phyloP scores from a whole-genome alignment of 192 early-diverging fungal species.

The Mortierella alpina region DNA sequence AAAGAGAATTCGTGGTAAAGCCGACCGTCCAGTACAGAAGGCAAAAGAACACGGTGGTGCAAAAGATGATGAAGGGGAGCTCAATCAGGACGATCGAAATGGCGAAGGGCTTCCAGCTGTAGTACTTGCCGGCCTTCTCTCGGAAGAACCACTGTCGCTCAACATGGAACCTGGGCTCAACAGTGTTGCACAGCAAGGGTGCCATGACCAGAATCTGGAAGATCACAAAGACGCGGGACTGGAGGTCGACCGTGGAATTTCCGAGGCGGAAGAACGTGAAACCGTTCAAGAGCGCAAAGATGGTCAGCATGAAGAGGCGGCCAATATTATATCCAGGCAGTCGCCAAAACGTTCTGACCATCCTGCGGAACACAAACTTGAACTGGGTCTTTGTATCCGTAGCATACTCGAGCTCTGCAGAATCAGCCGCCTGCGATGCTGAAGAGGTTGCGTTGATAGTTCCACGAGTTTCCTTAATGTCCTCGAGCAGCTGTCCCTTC shows the following conservation, averaged over 20 bases:
- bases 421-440: slow-evolving; percentile 9
- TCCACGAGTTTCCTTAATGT: slow-evolving; percentile 64
- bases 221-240: slow-evolving; percentile 76
- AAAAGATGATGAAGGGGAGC: slow-evolving; percentile 72
- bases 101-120: slow-evolving; percentile 73
- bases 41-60: slow-evolving; percentile 71
- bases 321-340: slow-evolving; percentile 79
- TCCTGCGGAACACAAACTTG: slow-evolving; percentile 66
- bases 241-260: slow-evolving; percentile 63
- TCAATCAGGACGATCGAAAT: slow-evolving; percentile 73
- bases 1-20: slow-evolving; percentile 57
- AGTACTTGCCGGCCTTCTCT: slow-evolving; percentile 74
- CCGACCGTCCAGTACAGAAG: slow-evolving; percentile 82
- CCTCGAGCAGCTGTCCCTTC: slow-evolving; percentile 47
- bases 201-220: slow-evolving; percentile 75
- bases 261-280: slow-evolving; percentile 78
- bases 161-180: slow-evolving; percentile 69
- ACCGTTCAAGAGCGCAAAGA: slow-evolving; percentile 69
- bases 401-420: slow-evolving; percentile 57
- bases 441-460: not conserved
- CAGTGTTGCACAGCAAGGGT: slow-evolving; percentile 73
- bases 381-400: slow-evolving; percentile 60
- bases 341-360: slow-evolving; percentile 76
- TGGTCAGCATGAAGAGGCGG: slow-evolving; percentile 62
- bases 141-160: slow-evolving; percentile 76